Base-by-base conservation (phyloP, 2,329 filamentous ascomycete species). In the Aspergillus intermedius region DNA sequence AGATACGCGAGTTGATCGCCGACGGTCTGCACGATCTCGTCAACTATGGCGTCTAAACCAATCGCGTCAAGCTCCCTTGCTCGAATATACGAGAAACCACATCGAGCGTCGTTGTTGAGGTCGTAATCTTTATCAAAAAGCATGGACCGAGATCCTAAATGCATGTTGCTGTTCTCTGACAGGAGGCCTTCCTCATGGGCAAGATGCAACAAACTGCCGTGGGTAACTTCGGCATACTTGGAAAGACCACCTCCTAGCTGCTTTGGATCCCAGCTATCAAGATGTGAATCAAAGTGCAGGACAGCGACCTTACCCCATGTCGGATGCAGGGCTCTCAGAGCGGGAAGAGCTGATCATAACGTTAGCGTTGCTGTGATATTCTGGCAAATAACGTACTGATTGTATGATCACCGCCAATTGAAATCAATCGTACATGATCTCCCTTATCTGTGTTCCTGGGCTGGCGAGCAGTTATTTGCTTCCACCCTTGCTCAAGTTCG, bases 121-220 rank as follows among this genome's bases (percentile, higher is more conserved):
- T 58, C 59, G 15, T 62, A 62, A 25, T 62, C 60, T 15, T 53
- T 56, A 0, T 50, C 45, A 1, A 58, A 42, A 49, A n/a, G n/a
- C 39, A 41, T 22, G n/a, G 19, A 22, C 1, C 39, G 39, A 12
- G 21, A 21, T 3, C 37, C 19, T 12, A 41, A 3, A 22, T 41
- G 39, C 17, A 41, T 21, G 39, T 19, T 21, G 39, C 9, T 41
- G 17, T 41, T 21, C 5, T n/a, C 10, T 12, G 21, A 21, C 6
- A 41, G n/a, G 7, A 21, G 57, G 0, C 58, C 60, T 45, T 62
- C 60, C 4, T 55, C 42, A 32, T 50, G 52, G 0, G 60, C 57
- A 46, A 61, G 59, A 54, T 58, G 61, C 45, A 62, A 60, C 46
- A 62, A 60, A 4, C 59, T 62, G 2, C 60, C 60, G 44, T 62